A percentile compares a stretch with the other conserved stretches of the same genome.
Conservation (phyloP, 1,284 basidiomycete species). For the Trametes pubescens region DNA sequence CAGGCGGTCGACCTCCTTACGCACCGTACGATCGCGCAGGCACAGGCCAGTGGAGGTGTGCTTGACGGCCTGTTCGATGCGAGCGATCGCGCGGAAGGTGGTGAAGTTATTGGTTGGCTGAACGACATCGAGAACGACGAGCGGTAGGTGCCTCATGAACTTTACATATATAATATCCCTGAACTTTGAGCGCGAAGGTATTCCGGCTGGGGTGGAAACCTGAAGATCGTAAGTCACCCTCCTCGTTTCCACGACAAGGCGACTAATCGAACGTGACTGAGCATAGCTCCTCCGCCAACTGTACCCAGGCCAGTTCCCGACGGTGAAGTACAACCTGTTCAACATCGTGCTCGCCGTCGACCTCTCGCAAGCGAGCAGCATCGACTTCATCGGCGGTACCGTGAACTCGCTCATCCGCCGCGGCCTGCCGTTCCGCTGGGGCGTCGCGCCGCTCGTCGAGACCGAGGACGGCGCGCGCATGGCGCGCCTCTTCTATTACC, state of each 20-base stretch:
- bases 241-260: background rate
- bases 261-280: background rate
- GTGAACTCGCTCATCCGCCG: constrained; percentile 77
- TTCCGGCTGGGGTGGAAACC: constrained; percentile 57
- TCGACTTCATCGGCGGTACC: constrained; percentile 70
- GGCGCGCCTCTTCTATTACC: constrained; percentile 76
- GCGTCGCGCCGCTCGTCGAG: constrained; percentile 79
- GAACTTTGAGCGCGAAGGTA: constrained; percentile 49
- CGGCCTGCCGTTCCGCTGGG: constrained; percentile 81
- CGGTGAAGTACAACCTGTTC: constrained; percentile 76
- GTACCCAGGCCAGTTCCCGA: constrained; percentile 82
- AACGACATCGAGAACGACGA: constrained; percentile 91
- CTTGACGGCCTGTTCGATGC: constrained; percentile 87
- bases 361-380: constrained; percentile 65
- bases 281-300: constrained; percentile 71
- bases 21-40: constrained; percentile 60
- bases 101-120: constrained; percentile 81
- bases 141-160: constrained; percentile 49
- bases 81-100: constrained; percentile 85
- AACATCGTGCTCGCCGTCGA: constrained; percentile 86
- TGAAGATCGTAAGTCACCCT: constrained; percentile 53
- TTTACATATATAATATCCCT: background rate
- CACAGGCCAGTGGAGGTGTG: constrained; percentile 58
- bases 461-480: constrained; percentile 69
- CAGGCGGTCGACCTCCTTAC: constrained; percentile 80